These are phyloP conservation scores for Nannizziopsis arthrosporioides DNA, from an alignment of 2,329 filamentous ascomycete species.

Conservation along the genomic window DNA sequence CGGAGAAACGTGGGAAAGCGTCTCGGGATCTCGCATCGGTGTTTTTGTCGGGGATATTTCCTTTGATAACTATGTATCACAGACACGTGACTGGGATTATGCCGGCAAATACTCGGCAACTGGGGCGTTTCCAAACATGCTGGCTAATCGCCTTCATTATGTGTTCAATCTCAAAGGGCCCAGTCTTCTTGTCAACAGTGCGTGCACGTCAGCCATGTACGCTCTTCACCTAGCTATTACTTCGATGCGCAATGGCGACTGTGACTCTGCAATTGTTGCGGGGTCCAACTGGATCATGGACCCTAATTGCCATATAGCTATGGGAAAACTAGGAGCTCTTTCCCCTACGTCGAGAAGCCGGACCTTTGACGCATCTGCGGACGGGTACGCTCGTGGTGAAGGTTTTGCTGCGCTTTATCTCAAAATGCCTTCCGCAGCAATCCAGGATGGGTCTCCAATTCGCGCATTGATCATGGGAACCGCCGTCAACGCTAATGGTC, in stretches of 20 bases:
- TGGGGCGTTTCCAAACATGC: slow-evolving; percentile 9
- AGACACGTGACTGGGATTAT: not conserved
- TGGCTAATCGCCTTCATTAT: slow-evolving; percentile 9
- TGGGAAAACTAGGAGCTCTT: slow-evolving; percentile 13
- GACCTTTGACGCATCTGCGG: slow-evolving; percentile 24
- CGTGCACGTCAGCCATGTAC: slow-evolving; percentile 19
- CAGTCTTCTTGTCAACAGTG: slow-evolving; percentile 15
- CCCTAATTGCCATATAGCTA: slow-evolving; percentile 17
- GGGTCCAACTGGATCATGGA: slow-evolving; percentile 19
- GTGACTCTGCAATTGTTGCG: slow-evolving; percentile 12
- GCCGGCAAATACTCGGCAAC: slow-evolving; percentile 16
- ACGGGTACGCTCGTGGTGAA: slow-evolving; percentile 29
- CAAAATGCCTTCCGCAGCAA: slow-evolving; percentile 23
- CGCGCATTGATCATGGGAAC: slow-evolving; percentile 25
- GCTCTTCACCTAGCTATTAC: slow-evolving; percentile 24
- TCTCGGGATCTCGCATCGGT: slow-evolving; percentile 11
- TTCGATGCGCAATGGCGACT: slow-evolving; percentile 20
- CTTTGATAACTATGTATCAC: slow-evolving; percentile 11
- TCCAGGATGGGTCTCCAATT: slow-evolving; percentile 27
- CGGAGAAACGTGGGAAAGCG: slow-evolving; percentile 16
- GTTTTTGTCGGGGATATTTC: slow-evolving; percentile 14
- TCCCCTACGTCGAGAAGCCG: slow-evolving; percentile 20
- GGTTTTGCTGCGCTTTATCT: slow-evolving; percentile 24
- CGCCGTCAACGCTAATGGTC: slow-evolving; percentile 23
- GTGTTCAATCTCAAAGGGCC: slow-evolving; percentile 12